These are phyloP conservation scores for Acrodontium crateriforme DNA, from an alignment of 2,329 filamentous ascomycete species.

Conservation along the genomic window DNA sequence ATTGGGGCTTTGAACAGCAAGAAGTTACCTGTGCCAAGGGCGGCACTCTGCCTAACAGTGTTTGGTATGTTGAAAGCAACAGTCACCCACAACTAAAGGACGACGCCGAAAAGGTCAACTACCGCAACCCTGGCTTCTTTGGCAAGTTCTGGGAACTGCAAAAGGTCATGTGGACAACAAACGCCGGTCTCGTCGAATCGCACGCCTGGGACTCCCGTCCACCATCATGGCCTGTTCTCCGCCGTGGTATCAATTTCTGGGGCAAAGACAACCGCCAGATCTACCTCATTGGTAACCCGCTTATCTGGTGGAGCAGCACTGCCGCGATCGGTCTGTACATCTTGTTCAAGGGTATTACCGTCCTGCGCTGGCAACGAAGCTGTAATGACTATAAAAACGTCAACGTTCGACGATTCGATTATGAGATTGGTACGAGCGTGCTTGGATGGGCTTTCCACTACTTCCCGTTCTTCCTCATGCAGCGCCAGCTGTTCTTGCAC, in stretches of 20 bases:
- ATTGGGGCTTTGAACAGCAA: slow-evolving; percentile 96
- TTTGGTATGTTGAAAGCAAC: slow-evolving; percentile 95
- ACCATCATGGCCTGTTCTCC: slow-evolving; percentile 79
- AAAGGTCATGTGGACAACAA: slow-evolving; percentile 97
- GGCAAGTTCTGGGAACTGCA: slow-evolving; percentile 97
- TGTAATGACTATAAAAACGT: slow-evolving; percentile 71
- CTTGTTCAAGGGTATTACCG: slow-evolving; percentile 71
- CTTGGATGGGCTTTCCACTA: slow-evolving; percentile 96
- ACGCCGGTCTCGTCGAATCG: slow-evolving; percentile 88
- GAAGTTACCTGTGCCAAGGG: slow-evolving; percentile 94
- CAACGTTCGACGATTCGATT: slow-evolving; percentile 93
- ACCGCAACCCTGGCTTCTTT: slow-evolving; percentile 85
- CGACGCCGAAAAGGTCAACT: slow-evolving; percentile 87
- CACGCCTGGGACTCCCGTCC: slow-evolving; percentile 97
- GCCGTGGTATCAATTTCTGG: slow-evolving; percentile 98
- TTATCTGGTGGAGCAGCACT: slow-evolving; percentile 89
- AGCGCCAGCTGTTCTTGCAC: slow-evolving; percentile 93
- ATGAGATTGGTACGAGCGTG: slow-evolving; percentile 80
- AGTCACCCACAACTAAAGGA: slow-evolving; percentile 60
- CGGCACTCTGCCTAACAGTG: slow-evolving; percentile 84
- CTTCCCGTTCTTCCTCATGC: slow-evolving; percentile 98
- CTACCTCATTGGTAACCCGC: slow-evolving; percentile 86
- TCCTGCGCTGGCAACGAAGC: slow-evolving; percentile 88
- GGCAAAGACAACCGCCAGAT: slow-evolving; percentile 86
- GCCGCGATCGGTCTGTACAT: slow-evolving; percentile 63